phyloP scores from a whole-genome alignment of 2,329 filamentous ascomycete species.

The Penicillium sp. region DNA sequence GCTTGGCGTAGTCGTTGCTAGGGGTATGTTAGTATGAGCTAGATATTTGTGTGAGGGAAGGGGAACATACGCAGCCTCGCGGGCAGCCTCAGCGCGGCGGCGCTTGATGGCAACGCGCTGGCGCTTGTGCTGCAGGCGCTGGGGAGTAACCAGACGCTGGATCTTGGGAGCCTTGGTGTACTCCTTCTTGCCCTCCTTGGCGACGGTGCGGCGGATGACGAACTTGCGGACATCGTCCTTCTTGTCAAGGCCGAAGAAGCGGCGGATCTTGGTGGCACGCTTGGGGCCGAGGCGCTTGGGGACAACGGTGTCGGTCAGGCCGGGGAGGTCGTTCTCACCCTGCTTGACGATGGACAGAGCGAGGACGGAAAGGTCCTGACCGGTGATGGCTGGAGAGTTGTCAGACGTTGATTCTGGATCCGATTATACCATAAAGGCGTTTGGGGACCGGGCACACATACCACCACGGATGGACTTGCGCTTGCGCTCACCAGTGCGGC shows the following conservation, averaged over 20 bases:
- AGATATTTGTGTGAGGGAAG: conserved; percentile 26
- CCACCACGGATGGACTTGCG: conserved; percentile 92
- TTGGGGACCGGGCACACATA: conserved; percentile 21
- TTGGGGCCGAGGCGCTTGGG: conserved; percentile 99
- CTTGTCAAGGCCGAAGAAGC: conserved; percentile 99
- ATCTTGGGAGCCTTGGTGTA: conserved; percentile 99
- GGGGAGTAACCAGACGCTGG: conserved; percentile 98
- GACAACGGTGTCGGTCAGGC: conserved; percentile 94
- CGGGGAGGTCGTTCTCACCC: conserved; percentile 88
- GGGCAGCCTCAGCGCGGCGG: conserved; percentile 91
- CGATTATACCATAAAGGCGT: background rate
- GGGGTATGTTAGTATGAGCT: conserved; percentile 30
- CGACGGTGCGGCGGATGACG: conserved; percentile 97
- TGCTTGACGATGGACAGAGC: conserved; percentile 97
- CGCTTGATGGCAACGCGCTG: conserved; percentile 98
- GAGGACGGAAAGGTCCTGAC: conserved; percentile 88
- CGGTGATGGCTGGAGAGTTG: conserved; percentile 71
- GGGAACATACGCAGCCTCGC: conserved; percentile 91
- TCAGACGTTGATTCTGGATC: conserved; percentile 8
- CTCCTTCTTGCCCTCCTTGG: conserved; percentile 91
- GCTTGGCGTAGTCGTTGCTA: conserved; percentile 92
- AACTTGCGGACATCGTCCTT: conserved; percentile 99
- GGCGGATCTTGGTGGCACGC: conserved; percentile 99
- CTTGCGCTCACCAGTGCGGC: conserved; percentile 98
- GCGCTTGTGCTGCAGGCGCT: conserved; percentile 99